These are phyloP conservation scores for Aureobasidium sp. DNA, from an alignment of 2,329 filamentous ascomycete genomes.

Conservation along the genomic window DNA sequence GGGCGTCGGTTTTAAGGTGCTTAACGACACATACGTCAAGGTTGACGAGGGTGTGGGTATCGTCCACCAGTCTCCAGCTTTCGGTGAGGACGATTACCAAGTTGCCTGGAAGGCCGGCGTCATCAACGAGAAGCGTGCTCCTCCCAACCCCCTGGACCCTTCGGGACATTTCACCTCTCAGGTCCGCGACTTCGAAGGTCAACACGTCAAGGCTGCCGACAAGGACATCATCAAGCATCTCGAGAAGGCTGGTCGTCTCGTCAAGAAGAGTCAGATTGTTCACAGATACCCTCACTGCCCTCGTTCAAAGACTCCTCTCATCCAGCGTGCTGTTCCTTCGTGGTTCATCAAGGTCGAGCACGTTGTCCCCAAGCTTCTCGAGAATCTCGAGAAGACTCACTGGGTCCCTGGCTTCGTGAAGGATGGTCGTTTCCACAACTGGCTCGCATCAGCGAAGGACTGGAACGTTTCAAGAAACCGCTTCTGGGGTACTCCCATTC, in stretches of 20 bases:
- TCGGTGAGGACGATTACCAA: conserved; percentile 93
- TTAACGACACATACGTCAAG: conserved; percentile 81
- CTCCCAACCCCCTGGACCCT: conserved; percentile 89
- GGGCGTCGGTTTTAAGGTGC: conserved; percentile 70
- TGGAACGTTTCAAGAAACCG: conserved; percentile 94
- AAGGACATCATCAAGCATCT: conserved; percentile 88
- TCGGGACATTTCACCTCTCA: conserved; percentile 70
- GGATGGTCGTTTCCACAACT: conserved; percentile 82
- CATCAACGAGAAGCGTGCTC: conserved; percentile 65
- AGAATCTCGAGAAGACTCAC: conserved; percentile 80
- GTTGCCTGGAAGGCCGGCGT: conserved; percentile 70
- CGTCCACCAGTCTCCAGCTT: conserved; percentile 88
- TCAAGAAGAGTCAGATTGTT: conserved; percentile 79
- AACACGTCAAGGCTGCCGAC: conserved; percentile 87
- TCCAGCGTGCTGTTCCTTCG: conserved; percentile 83
- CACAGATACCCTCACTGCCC: conserved; percentile 94
- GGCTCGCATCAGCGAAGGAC: conserved; percentile 85
- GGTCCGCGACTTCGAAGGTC: conserved; percentile 72
- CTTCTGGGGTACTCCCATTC: conserved; percentile 92
- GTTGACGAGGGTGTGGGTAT: conserved; percentile 87
- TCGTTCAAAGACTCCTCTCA: conserved; percentile 89
- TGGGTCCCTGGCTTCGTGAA: conserved; percentile 92
- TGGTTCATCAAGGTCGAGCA: conserved; percentile 90
- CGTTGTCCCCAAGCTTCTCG: conserved; percentile 80
- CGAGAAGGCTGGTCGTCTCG: conserved; percentile 65